Conservation (phyloP, 129 eudicot genomes). For the Escallonia rubra region DNA sequence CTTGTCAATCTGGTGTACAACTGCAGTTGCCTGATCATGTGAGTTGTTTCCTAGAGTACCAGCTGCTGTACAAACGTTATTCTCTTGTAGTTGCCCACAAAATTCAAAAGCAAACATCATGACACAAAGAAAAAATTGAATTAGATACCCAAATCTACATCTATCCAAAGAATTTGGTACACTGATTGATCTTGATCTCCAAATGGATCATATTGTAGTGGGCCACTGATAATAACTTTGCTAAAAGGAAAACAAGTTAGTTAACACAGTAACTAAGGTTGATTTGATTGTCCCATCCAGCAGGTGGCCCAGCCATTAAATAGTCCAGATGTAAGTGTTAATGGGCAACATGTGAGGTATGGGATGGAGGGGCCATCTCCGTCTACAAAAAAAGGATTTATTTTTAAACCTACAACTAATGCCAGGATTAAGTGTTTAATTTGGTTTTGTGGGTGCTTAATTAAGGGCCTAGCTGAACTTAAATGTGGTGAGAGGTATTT, state of each 20-base stretch:
- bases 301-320: slow-evolving; percentile 30
- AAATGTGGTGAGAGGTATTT: too few species aligned
- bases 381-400: too few species aligned
- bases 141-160: neutral
- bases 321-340: slow-evolving; percentile 33
- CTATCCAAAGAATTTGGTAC: slow-evolving; percentile 6
- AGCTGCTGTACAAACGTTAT: neutral
- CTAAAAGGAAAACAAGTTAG: neutral
- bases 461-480: too few species aligned
- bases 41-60: neutral
- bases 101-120: slow-evolving; percentile 22
- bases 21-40: neutral
- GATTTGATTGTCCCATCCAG: slow-evolving; percentile 16
- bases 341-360: slow-evolving; percentile 53
- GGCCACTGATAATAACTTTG: slow-evolving; percentile 4
- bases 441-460: too few species aligned
- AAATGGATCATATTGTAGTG: slow-evolving; percentile 6
- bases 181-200: slow-evolving; percentile 15
- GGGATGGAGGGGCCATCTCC: slow-evolving; percentile 16
- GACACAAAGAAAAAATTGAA: slow-evolving; percentile 16
- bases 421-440: too few species aligned
- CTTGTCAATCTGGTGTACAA: neutral
- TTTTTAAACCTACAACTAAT: too few species aligned
- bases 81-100: neutral
- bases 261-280: neutral